Evolutionary conservation across 1,284 basidiomycete genomes (phyloP).

Genomic region (Ustilago esculenta): DNA sequence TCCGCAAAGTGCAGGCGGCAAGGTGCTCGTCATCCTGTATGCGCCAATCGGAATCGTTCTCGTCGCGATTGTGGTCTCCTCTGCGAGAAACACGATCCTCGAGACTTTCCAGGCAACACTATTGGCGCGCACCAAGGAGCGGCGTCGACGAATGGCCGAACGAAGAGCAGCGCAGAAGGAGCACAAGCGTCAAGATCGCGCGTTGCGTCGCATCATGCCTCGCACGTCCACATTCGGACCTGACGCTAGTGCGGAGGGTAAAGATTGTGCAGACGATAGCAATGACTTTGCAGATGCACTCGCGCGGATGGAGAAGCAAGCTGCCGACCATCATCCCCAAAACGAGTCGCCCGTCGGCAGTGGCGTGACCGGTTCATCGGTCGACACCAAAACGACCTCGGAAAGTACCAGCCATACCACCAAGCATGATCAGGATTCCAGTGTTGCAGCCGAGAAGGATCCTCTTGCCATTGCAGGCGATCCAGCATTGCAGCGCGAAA

Average conservation of each 20-base stretch:
- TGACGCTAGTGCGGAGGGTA: background rate
- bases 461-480: conserved; percentile 18
- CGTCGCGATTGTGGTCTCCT: conserved; percentile 73
- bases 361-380: background rate
- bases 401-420: too few species aligned
- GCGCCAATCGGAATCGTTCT: conserved; percentile 66
- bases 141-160: conserved; percentile 20
- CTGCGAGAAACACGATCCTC: conserved; percentile 77
- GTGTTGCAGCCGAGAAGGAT: too few species aligned
- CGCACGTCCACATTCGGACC: conserved; percentile 23
- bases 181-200: conserved; percentile 30
- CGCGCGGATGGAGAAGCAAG: conserved; percentile 26
- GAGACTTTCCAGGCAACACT: conserved; percentile 69
- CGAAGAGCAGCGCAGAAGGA: conserved; percentile 20
- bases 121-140: conserved; percentile 27
- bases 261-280: background rate
- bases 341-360: background rate
- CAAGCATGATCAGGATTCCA: too few species aligned
- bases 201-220: conserved; percentile 18
- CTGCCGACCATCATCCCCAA: background rate
- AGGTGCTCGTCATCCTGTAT: conserved; percentile 58
- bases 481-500: conserved; percentile 24
- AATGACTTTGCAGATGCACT: conserved; percentile 33
- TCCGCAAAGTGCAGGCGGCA: conserved; percentile 73
- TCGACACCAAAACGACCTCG: background rate